Percentiles rank a stretch among this genome's conserved stretches.
These are phyloP conservation scores for Penicillium occitanis DNA, from an alignment of 2,329 filamentous ascomycete genomes.

Conservation along the genomic window DNA sequence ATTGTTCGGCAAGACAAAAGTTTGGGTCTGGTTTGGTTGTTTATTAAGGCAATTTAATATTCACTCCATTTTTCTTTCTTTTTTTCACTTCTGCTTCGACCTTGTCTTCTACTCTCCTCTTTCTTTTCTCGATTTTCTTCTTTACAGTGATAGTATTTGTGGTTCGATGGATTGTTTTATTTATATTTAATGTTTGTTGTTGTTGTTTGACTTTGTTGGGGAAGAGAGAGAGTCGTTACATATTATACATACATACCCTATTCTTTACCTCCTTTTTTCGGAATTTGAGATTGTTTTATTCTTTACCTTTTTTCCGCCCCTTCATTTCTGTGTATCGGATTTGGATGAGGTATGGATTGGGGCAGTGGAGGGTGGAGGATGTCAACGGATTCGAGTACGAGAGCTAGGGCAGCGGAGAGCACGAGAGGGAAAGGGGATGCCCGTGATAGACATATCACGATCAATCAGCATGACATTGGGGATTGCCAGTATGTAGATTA, in stretches of 20 bases:
- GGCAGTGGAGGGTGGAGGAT: too few species aligned
- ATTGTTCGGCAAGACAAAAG: slow-evolving; percentile 23
- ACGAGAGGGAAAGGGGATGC: too few species aligned
- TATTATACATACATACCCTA: background rate
- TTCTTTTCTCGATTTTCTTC: background rate
- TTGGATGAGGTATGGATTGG: too few species aligned
- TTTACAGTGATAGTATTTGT: too few species aligned
- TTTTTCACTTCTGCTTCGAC: background rate
- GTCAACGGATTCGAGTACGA: too few species aligned
- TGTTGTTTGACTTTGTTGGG: background rate
- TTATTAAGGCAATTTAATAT: slow-evolving; percentile 18
- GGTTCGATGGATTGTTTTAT: background rate
- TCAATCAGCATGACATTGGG: too few species aligned
- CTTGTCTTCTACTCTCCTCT: background rate
- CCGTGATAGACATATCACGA: too few species aligned
- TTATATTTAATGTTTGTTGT: background rate
- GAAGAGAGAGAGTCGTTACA: background rate
- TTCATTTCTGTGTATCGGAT: background rate
- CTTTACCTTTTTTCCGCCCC: background rate
- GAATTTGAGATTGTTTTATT: background rate
- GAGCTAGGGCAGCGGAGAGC: too few species aligned
- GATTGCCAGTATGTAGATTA: too few species aligned
- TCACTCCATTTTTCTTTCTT: slow-evolving; percentile 9
- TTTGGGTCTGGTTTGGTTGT: slow-evolving; percentile 19
- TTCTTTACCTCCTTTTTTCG: background rate